phyloP scores from a whole-genome alignment of 768 basidiomycete genomes.

The Cytidiella melzeri region DNA sequence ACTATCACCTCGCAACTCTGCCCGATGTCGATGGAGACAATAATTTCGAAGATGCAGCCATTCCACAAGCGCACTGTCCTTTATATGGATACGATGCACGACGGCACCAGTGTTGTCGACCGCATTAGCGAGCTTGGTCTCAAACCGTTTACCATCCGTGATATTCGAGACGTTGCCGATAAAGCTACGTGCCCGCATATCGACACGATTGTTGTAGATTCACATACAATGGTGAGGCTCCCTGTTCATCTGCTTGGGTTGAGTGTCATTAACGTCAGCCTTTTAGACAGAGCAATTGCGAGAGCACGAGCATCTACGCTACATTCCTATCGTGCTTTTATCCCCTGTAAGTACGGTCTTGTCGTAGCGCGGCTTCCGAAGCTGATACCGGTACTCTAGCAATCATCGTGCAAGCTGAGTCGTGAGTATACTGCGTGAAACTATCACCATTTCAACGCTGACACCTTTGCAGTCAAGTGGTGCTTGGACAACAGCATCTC shows the following conservation, averaged over 20 bases:
- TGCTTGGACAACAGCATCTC: constrained; percentile 95
- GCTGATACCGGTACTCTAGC: constrained; percentile 8
- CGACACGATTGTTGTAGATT: constrained; percentile 95
- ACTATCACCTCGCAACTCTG: constrained; percentile 86
- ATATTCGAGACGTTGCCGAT: constrained; percentile 74
- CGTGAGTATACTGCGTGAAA: constrained; percentile 37
- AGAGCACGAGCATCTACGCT: constrained; percentile 90
- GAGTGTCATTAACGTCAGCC: background rate
- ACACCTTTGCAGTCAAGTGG: constrained; percentile 70
- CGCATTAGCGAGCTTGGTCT: constrained; percentile 77
- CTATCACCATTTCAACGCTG: constrained; percentile 10
- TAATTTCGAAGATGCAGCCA: constrained; percentile 73
- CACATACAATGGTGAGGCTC: constrained; percentile 66
- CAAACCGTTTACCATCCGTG: constrained; percentile 67
- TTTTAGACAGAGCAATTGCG: constrained; percentile 80
- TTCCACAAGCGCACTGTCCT: constrained; percentile 87
- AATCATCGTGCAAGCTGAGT: constrained; percentile 65
- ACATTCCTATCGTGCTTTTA: constrained; percentile 92
- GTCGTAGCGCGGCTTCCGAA: background rate
- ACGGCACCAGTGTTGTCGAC: constrained; percentile 68
- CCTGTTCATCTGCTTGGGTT: constrained; percentile 10
- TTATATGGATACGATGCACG: constrained; percentile 81
- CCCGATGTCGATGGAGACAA: constrained; percentile 65
- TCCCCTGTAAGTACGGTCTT: constrained; percentile 44
- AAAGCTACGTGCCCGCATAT: constrained; percentile 82